phyloP scores from a whole-genome alignment of 2,329 filamentous ascomycete genomes.

The Paraconiothyrium brasiliense region DNA sequence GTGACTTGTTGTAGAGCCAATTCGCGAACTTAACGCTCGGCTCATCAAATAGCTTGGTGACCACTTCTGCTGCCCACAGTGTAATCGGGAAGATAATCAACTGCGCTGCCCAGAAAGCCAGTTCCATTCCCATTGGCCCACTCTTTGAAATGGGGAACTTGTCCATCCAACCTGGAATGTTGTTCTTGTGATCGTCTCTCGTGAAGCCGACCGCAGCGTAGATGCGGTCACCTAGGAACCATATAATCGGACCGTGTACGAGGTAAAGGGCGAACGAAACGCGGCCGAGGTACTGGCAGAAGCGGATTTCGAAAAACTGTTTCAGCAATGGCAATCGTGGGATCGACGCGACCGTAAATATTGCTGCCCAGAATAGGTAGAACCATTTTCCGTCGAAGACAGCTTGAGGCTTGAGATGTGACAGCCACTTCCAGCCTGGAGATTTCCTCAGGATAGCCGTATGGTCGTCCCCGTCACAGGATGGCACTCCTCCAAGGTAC shows the following conservation, averaged over 20 bases:
- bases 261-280: constrained; percentile 69
- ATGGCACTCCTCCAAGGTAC: constrained; percentile 70
- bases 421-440: constrained; percentile 69
- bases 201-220: constrained; percentile 69
- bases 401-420: constrained; percentile 71
- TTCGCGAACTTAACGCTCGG: constrained; percentile 62
- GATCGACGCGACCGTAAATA: constrained; percentile 64
- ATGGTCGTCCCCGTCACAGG: constrained; percentile 53
- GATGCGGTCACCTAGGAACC: constrained; percentile 62
- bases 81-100: constrained; percentile 55
- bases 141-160: constrained; percentile 62
- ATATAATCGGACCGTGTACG: constrained; percentile 62
- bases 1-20: constrained; percentile 64
- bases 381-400: constrained; percentile 75
- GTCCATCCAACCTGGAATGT: constrained; percentile 67
- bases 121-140: constrained; percentile 66
- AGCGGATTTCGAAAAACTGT: constrained; percentile 56
- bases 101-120: constrained; percentile 68
- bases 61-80: constrained; percentile 44
- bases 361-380: constrained; percentile 70
- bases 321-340: constrained; percentile 64
- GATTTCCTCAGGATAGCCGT: constrained; percentile 61
- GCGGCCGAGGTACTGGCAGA: constrained; percentile 65
- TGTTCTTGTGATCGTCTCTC: constrained; percentile 58
- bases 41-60: constrained; percentile 52